Percentiles rank a stretch among this genome's conserved stretches.
phyloP scores from a whole-genome alignment of 345 rosid genomes.

The Conringia planisiliqua region DNA sequence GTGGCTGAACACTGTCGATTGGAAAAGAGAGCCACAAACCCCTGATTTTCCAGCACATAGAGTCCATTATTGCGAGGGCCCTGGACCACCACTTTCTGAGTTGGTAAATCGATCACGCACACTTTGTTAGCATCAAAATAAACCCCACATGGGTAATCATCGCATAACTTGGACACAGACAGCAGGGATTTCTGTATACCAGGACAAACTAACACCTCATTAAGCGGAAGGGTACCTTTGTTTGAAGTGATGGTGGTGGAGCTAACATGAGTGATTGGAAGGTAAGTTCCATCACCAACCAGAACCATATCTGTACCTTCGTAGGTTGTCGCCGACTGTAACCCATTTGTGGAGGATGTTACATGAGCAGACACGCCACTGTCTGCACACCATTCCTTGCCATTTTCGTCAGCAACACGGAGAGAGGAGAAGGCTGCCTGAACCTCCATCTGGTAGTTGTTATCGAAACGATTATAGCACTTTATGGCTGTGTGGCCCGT shows the following conservation, averaged over 20 bases:
- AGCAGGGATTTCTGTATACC: background rate
- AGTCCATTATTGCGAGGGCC: background rate
- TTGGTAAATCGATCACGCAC: background rate
- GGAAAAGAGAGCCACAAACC: background rate
- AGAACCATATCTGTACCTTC: background rate
- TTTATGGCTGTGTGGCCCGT: background rate
- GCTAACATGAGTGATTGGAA: background rate
- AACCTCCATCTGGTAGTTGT: background rate
- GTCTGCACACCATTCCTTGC: background rate
- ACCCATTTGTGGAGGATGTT: background rate
- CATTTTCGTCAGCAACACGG: background rate
- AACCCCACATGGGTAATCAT: background rate
- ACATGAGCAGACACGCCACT: background rate
- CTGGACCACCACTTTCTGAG: background rate
- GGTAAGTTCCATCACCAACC: background rate
- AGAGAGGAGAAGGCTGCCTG: background rate
- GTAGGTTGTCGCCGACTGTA: background rate
- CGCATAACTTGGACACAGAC: background rate
- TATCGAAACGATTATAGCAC: background rate
- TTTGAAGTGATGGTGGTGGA: background rate
- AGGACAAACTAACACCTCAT: background rate
- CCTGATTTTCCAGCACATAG: background rate
- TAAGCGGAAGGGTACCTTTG: background rate
- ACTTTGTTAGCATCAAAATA: background rate
- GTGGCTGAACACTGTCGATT: background rate